Conservation (phyloP, 2,329 filamentous ascomycete species). For the Dryadomyces quercus-mongolicae region DNA sequence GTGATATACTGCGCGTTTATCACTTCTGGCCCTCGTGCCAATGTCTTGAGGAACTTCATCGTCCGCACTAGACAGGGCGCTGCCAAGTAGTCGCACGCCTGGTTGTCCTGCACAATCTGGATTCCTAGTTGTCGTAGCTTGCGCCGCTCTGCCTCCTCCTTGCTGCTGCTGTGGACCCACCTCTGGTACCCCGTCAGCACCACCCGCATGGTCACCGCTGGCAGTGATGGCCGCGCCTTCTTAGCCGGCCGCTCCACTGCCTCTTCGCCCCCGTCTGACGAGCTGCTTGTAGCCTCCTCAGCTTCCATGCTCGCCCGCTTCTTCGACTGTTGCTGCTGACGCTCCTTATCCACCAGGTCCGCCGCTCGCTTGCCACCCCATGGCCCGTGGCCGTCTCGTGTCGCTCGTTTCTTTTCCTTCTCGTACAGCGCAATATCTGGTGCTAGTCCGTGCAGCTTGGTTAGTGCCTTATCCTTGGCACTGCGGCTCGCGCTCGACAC, state of each 20-base stretch:
- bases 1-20: constrained; percentile 72
- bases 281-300: constrained; percentile 26
- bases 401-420: constrained; percentile 73
- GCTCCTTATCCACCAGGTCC: constrained; percentile 43
- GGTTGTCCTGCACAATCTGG: constrained; percentile 62
- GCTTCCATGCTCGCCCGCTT: constrained; percentile 15
- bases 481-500: constrained; percentile 63
- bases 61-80: constrained; percentile 82
- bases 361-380: constrained; percentile 54
- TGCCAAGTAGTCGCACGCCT: constrained; percentile 72
- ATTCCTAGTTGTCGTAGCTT: constrained; percentile 77
- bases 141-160: constrained; percentile 77
- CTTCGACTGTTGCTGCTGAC: constrained; percentile 30
- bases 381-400: constrained; percentile 32
- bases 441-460: constrained; percentile 62
- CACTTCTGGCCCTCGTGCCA: constrained; percentile 69
- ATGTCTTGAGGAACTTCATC: constrained; percentile 80
- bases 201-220: constrained; percentile 60
- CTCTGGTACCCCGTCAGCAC: constrained; percentile 73
- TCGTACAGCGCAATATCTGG: constrained; percentile 83
- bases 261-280: constrained; percentile 25
- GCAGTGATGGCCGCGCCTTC: constrained; percentile 47
- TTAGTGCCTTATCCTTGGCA: constrained; percentile 76
- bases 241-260: constrained; percentile 37
- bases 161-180: constrained; percentile 63